Evolutionary conservation across 78 protist species (phyloP).

Genomic region (Speleostelium caveatum): DNA sequence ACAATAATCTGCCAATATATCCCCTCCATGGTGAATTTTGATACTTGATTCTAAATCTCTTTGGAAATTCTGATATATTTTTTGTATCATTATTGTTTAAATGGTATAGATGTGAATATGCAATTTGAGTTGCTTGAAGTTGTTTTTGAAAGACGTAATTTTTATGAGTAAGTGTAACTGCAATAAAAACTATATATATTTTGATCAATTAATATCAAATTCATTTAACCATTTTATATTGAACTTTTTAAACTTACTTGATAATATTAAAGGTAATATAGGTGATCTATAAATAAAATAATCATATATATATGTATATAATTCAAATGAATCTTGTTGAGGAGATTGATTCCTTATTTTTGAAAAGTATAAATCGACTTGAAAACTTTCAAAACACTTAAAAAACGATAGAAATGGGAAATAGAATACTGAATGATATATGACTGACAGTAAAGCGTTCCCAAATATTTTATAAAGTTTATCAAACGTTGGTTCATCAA

Average conservation of each 20-base stretch:
- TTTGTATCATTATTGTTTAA: neutral
- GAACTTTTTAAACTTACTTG: no score
- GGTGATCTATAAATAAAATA: conserved; percentile 51
- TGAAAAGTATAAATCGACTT: neutral
- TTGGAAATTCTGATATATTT: conserved; percentile 6
- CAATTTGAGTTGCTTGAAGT: conserved; percentile 17
- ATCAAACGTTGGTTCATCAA: no score
- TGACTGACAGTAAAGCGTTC: conserved; percentile 7
- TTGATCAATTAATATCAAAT: neutral
- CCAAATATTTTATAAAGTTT: conserved; percentile 3
- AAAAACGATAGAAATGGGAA: conserved; percentile 4
- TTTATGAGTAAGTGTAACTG: conserved; percentile 17
- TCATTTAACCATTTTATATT: neutral
- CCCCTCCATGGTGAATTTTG: conserved; percentile 2
- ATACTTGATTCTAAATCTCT: neutral
- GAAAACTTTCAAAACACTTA: neutral
- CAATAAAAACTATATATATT: neutral
- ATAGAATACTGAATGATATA: conserved; percentile 2
- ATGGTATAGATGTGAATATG: conserved; percentile 3
- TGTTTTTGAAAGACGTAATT: conserved; percentile 36
- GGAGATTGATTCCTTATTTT: neutral
- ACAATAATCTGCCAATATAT: conserved; percentile 32
- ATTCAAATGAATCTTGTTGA: neutral
- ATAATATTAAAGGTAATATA: conserved; percentile 9
- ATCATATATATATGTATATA: neutral